A percentile compares a stretch with the other conserved stretches of the same genome.
phyloP scores from a whole-genome alignment of 192 early-diverging fungal species.

The Backusella morwellensis region DNA sequence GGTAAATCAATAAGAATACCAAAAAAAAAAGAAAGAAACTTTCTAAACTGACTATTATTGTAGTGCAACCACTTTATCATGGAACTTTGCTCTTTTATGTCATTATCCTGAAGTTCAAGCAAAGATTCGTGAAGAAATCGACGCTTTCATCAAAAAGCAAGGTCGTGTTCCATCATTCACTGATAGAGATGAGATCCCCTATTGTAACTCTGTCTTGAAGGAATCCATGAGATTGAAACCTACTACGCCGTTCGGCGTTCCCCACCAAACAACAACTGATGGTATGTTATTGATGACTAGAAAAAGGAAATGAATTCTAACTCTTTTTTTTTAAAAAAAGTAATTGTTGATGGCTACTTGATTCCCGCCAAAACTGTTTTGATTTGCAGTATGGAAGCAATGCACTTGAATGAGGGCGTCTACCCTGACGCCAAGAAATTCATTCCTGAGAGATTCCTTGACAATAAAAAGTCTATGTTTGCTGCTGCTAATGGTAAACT shows the following conservation, averaged over 20 bases:
- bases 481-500: constrained; percentile 15
- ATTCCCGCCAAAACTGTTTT: constrained; percentile 48
- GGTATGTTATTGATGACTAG: neutral
- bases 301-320: neutral
- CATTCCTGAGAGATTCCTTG: constrained; percentile 39
- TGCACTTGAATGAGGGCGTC: constrained; percentile 36
- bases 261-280: constrained; percentile 13
- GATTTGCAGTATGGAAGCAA: constrained; percentile 44
- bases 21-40: neutral
- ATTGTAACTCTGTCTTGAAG: constrained; percentile 17
- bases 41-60: neutral
- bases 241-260: neutral
- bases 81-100: constrained; percentile 17
- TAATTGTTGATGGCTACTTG: constrained; percentile 39
- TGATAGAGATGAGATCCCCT: constrained; percentile 12
- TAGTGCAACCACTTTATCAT: constrained; percentile 15
- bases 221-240: constrained; percentile 20
- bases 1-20: neutral
- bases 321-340: neutral
- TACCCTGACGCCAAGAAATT: constrained; percentile 48
- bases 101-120: constrained; percentile 22
- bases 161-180: neutral
- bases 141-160: neutral
- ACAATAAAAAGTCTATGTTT: neutral
- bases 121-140: constrained; percentile 13